These are phyloP conservation scores for Miscanthus lutarioriparius DNA, from an alignment of 176 grass and related monocot genomes.

Conservation along the genomic window DNA sequence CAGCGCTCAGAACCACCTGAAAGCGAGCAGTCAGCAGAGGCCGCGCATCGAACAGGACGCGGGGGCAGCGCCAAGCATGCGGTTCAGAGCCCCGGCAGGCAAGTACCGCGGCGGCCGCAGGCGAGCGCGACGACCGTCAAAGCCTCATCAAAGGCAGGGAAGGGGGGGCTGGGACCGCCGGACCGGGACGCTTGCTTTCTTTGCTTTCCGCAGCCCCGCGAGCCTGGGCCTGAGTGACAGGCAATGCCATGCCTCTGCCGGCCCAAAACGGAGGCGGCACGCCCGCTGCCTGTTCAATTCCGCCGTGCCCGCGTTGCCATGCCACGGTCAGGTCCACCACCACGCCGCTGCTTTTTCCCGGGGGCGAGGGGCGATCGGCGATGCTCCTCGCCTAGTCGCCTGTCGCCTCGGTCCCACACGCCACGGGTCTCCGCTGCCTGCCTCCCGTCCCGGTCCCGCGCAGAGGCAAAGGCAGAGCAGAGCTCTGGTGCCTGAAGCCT, in stretches of 20 bases:
- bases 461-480: background rate
- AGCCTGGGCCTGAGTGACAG: background rate
- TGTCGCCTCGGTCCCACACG: background rate
- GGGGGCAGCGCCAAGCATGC: background rate
- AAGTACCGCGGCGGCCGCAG: background rate
- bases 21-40: background rate
- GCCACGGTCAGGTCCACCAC: background rate
- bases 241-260: background rate
- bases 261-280: conserved; percentile 29
- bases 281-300: background rate
- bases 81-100: conserved; percentile 12
- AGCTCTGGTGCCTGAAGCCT: background rate
- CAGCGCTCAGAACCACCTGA: background rate
- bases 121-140: conserved; percentile 21
- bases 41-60: background rate
- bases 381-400: background rate
- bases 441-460: no score
- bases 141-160: background rate
- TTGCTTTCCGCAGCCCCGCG: background rate
- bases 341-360: background rate
- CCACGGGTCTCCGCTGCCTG: background rate
- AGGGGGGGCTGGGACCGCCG: background rate
- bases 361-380: background rate
- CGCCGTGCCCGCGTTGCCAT: background rate
- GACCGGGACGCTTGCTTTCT: background rate